Conservation (phyloP, 768 basidiomycete species). For the Nidularia pulvinata region DNA sequence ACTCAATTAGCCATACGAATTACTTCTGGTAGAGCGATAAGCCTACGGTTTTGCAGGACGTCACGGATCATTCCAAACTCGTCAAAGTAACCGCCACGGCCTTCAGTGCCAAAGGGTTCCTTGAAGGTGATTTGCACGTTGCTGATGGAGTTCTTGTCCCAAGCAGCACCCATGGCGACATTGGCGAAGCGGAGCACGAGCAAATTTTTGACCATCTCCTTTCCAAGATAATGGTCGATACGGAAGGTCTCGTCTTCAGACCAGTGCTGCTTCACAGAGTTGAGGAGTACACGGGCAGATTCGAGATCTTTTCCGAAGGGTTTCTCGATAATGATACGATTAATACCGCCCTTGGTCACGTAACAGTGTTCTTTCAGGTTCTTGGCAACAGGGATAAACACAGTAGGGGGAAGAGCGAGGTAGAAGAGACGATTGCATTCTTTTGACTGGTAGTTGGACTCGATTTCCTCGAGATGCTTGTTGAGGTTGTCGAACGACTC, state of each 20-base stretch:
- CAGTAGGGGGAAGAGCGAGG: slow-evolving; percentile 95
- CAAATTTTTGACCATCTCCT: slow-evolving; percentile 99
- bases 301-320: slow-evolving; percentile 96
- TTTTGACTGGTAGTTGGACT: slow-evolving; percentile 62
- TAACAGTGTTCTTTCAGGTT: slow-evolving; percentile 87
- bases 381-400: slow-evolving; percentile 89
- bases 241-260: slow-evolving; percentile 97
- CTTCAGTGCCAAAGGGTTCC: slow-evolving; percentile 98
- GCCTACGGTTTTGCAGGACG: slow-evolving; percentile 96
- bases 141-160: slow-evolving; percentile 96
- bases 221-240: slow-evolving; percentile 99
- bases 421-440: slow-evolving; percentile 90
- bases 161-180: slow-evolving; percentile 81
- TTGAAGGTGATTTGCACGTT: slow-evolving; percentile 99
- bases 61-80: slow-evolving; percentile 99
- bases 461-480: slow-evolving; percentile 76
- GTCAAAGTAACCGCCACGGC: slow-evolving; percentile 99
- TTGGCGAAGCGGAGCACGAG: slow-evolving; percentile 97
- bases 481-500: slow-evolving; percentile 78
- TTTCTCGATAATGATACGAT: slow-evolving; percentile 97
- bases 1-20: slow-evolving; percentile 7
- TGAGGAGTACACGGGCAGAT: slow-evolving; percentile 77
- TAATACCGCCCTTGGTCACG: slow-evolving; percentile 61
- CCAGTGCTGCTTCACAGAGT: slow-evolving; percentile 85
- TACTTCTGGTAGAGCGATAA: slow-evolving; percentile 5